Percentiles rank a stretch among this genome's conserved stretches.
Conservation (phyloP, 768 basidiomycete genomes). For the Suillus luteus region DNA sequence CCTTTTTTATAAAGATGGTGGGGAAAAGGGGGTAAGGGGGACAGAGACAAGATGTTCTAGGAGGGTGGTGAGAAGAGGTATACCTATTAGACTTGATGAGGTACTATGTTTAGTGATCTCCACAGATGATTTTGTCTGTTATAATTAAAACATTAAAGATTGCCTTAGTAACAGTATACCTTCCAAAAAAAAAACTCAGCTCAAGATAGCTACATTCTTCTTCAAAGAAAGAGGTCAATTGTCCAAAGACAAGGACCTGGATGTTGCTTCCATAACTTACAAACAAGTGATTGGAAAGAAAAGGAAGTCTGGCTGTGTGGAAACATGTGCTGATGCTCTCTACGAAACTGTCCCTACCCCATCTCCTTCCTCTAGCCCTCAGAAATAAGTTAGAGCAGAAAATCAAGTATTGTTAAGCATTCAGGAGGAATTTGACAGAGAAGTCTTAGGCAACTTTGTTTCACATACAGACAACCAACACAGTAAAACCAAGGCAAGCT, state of each 20-base stretch:
- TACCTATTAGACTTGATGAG: neutral
- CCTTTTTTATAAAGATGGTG: neutral
- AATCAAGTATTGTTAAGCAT: neutral
- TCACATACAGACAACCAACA: neutral
- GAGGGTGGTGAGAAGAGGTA: neutral
- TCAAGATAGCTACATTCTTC: neutral
- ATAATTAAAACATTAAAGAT: neutral
- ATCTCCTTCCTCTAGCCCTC: neutral
- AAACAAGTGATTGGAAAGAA: neutral
- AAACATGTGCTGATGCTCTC: neutral
- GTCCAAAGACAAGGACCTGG: neutral
- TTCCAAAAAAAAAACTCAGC: neutral
- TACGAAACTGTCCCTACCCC: neutral
- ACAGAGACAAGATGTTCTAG: no score
- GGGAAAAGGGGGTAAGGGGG: neutral
- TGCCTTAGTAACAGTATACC: neutral
- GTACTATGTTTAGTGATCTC: no score
- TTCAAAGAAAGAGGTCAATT: neutral
- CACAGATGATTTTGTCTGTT: neutral
- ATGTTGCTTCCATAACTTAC: neutral
- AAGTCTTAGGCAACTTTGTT: neutral
- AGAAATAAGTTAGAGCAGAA: neutral
- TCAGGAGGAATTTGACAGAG: conserved; percentile 1
- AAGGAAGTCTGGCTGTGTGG: neutral
- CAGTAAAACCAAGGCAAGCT: conserved; percentile 1